Percentiles rank a stretch among this genome's conserved stretches.
Evolutionary conservation across 2,329 filamentous ascomycete genomes (phyloP).

Genomic region (Verticillium longisporum): DNA sequence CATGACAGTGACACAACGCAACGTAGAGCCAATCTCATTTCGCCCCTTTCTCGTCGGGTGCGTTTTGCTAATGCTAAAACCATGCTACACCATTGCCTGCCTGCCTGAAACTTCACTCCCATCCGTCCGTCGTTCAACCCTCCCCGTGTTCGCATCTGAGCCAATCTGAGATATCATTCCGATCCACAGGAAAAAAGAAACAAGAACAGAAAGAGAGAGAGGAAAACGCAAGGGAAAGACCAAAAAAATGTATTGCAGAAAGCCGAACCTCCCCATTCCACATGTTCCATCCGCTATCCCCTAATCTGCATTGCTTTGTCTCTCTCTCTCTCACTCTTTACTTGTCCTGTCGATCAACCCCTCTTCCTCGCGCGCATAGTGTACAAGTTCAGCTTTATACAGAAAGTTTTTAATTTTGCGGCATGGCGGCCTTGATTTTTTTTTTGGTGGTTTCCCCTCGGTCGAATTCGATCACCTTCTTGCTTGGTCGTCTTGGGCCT

Average conservation of each 20-base stretch:
- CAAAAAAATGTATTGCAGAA: background rate
- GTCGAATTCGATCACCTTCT: background rate
- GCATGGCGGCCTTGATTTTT: background rate
- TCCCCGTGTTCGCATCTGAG: background rate
- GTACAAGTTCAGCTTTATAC: constrained; percentile 13
- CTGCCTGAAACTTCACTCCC: background rate
- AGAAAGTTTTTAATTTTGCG: background rate
- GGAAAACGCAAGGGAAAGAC: background rate
- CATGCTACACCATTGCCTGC: background rate
- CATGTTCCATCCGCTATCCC: background rate
- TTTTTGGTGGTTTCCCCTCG: background rate
- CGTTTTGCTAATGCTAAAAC: background rate
- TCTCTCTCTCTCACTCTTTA: background rate
- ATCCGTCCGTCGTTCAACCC: background rate
- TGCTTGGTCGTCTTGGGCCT: background rate
- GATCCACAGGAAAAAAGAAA: background rate
- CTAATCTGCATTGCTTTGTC: background rate
- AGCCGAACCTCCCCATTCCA: background rate
- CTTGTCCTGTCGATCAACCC: constrained; percentile 1
- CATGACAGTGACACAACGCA: background rate
- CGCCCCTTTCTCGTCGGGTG: background rate
- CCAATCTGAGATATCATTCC: background rate
- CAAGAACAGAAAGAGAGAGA: no score
- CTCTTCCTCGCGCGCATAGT: constrained; percentile 3
- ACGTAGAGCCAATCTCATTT: background rate